A percentile compares a stretch with the other conserved stretches of the same genome.
Evolutionary conservation across 1,139 yeast species (phyloP).

Genomic region (Scheffersomyces illinoinensis): DNA sequence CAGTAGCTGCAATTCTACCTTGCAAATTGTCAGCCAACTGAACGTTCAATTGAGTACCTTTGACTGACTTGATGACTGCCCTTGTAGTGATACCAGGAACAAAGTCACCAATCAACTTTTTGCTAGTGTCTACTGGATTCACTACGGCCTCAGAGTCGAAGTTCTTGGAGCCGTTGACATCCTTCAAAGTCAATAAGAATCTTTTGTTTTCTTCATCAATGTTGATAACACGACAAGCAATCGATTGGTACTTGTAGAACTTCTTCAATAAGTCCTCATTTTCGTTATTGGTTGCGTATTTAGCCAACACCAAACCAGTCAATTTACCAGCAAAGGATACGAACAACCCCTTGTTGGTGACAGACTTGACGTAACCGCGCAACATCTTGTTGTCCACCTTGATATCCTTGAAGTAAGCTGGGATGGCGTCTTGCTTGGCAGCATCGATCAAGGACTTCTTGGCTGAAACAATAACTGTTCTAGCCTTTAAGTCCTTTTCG

Average conservation of each 20-base stretch:
- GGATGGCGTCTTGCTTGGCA: conserved; percentile 56
- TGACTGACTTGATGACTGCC: conserved; percentile 62
- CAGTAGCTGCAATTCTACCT: conserved; percentile 80
- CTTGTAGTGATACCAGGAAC: conserved; percentile 61
- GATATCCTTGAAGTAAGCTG: conserved; percentile 61
- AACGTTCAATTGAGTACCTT: conserved; percentile 75
- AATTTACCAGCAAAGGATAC: conserved; percentile 79
- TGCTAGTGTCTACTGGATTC: conserved; percentile 63
- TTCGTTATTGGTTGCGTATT: conserved; percentile 61
- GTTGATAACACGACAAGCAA: conserved; percentile 63
- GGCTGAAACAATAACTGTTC: conserved; percentile 60
- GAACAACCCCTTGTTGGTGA: conserved; percentile 78
- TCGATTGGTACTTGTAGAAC: conserved; percentile 67
- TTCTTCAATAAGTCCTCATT: conserved; percentile 57
- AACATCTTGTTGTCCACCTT: conserved; percentile 47
- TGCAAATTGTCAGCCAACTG: conserved; percentile 75
- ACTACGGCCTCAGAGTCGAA: conserved; percentile 21
- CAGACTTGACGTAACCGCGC: conserved; percentile 76
- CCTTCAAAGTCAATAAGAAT: conserved; percentile 63
- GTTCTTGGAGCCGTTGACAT: conserved; percentile 25
- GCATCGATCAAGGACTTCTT: conserved; percentile 71
- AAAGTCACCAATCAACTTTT: conserved; percentile 51
- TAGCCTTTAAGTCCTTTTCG: conserved; percentile 63
- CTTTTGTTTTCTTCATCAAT: conserved; percentile 68
- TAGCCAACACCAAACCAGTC: conserved; percentile 82